Conservation (phyloP, 192 early-diverging fungal genomes). For the Podila minutissima region DNA sequence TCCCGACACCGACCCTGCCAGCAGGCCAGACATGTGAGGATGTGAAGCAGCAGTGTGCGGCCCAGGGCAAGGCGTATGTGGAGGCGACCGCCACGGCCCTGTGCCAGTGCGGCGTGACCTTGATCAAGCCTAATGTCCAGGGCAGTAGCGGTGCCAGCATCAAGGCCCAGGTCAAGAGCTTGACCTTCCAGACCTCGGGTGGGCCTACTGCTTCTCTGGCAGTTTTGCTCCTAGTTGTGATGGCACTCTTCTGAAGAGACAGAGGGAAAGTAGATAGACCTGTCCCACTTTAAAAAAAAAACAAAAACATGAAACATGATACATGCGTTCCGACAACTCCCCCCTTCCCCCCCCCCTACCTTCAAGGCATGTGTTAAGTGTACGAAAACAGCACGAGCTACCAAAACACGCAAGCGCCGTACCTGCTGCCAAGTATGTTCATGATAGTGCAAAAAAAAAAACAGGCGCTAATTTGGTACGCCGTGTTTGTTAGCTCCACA, state of each 20-base stretch:
- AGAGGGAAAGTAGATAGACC: neutral
- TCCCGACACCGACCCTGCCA: slow-evolving; percentile 7
- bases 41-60: slow-evolving; percentile 36
- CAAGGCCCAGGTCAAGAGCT: slow-evolving; percentile 13
- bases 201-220: slow-evolving; percentile 26
- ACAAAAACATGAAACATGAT: neutral
- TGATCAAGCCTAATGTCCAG: slow-evolving; percentile 18
- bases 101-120: slow-evolving; percentile 16
- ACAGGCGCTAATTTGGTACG: no score
- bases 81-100: slow-evolving; percentile 10
- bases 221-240: slow-evolving; percentile 13
- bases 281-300: slow-evolving; percentile 12
- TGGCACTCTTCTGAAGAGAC: slow-evolving; percentile 8
- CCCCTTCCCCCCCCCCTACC: no score
- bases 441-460: no score
- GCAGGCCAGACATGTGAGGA: slow-evolving; percentile 26
- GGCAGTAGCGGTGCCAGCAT: slow-evolving; percentile 3
- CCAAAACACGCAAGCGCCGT: no score
- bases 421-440: no score
- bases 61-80: slow-evolving; percentile 20
- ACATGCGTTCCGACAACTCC: no score
- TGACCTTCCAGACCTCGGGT: slow-evolving; percentile 26
- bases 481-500: no score
- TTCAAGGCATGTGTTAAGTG: no score
- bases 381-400: no score